phyloP scores from a whole-genome alignment of 345 rosid species.

The Clarkia xantiana region DNA sequence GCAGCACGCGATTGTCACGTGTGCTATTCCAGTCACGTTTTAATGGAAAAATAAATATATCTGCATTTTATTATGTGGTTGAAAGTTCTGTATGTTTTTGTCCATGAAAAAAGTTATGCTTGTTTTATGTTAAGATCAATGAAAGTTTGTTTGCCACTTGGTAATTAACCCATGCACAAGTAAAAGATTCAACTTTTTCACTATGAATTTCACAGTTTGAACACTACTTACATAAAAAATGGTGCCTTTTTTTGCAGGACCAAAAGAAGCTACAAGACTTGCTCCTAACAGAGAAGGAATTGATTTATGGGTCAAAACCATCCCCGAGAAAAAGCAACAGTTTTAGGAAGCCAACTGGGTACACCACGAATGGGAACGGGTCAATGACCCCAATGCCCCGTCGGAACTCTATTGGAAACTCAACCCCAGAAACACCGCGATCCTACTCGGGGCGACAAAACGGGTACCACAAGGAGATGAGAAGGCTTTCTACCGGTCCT shows the following conservation, averaged over 20 bases:
- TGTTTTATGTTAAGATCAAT: too few relatives aligned
- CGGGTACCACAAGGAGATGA: slow-evolving; percentile 75
- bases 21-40: too few relatives aligned
- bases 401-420: slow-evolving; percentile 53
- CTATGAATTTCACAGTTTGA: background rate
- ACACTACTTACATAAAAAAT: background rate
- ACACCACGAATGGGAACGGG: slow-evolving; percentile 70
- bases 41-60: too few relatives aligned
- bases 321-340: slow-evolving; percentile 82
- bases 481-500: slow-evolving; percentile 69
- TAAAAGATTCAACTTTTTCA: too few relatives aligned
- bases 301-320: slow-evolving; percentile 84
- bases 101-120: too few relatives aligned
- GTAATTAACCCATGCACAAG: too few relatives aligned
- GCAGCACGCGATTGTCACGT: too few relatives aligned
- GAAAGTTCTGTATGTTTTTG: too few relatives aligned
- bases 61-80: too few relatives aligned
- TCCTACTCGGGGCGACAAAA: slow-evolving; percentile 86
- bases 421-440: slow-evolving; percentile 84
- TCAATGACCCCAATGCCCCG: slow-evolving; percentile 81
- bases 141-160: too few relatives aligned
- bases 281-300: slow-evolving; percentile 67
- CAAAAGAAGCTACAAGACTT: slow-evolving; percentile 96
- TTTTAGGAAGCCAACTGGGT: slow-evolving; percentile 69
- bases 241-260: slow-evolving; percentile 33